Base-by-base conservation (phyloP, 371 early-diverging fungal species). In the Thermomucor indicae-seudaticae region DNA sequence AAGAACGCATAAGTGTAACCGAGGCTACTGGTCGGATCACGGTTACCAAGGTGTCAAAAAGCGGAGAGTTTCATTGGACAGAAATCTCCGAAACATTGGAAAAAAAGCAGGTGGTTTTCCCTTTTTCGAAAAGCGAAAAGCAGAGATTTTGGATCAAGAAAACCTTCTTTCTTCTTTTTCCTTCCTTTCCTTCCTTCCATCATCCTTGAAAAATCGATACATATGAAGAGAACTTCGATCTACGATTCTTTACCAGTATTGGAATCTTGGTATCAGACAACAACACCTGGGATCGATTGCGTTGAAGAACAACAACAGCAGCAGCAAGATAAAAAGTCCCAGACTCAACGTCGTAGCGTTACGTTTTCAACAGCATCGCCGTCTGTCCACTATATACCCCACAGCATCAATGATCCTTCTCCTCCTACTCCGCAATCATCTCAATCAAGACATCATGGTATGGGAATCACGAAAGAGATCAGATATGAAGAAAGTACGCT, bases 281-380 rank as follows among this genome's bases (percentile, higher is more conserved):
- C 28, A 29, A 42, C 17, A 42, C 34, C 34, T 35, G 10, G 23
- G 43, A 39, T 10, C 22, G 47, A 19, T 28, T 22, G 40, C 38
- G n/a, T 6, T 44, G 39, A 40, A 5, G 56, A 10, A 39, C 23
- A 22, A 17, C 48, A 11, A 6, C 23, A 17, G 4, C 24, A 37
- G 30, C 51, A 12, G 29, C 43, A 6, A 35, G 35, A 10, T 10
- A 23, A 23, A n/a, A n/a, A n/a, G n/a, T n/a, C n/a, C n/a, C n/a
- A n/a, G n/a, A 39, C 19, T 12, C 34, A 43, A 20, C 49, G 49
- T 34, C 53, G 53, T 34, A 55, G 47, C 45, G 64, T 71, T 8
- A 62, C 68, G 4, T 71, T 71, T 41, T 71, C 72, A 4, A 32
- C 49, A 5, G 57, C 49, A 6, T 62, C 72, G 31, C 72, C 72